phyloP scores from a whole-genome alignment of 129 eudicot genomes.

The Chrysanthemum lavandulifolium region DNA sequence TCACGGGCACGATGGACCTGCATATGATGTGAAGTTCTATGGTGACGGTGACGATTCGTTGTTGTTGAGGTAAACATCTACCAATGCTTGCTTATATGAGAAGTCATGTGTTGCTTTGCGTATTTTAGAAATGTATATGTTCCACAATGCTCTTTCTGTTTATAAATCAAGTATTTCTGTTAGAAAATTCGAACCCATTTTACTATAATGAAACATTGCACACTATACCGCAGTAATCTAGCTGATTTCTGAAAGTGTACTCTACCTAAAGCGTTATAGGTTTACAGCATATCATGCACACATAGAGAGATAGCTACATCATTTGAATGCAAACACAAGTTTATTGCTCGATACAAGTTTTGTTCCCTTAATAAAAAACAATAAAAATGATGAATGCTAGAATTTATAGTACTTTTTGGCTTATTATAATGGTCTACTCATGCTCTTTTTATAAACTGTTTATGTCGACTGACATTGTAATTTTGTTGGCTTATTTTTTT shows the following conservation, averaged over 20 bases:
- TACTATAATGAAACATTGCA: background rate
- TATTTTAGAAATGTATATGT: background rate
- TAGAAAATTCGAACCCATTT: background rate
- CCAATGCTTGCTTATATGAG: constrained; percentile 2
- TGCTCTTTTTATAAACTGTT: background rate
- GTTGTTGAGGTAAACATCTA: constrained; percentile 61
- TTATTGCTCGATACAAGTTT: background rate
- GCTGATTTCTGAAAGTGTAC: background rate
- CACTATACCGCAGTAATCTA: background rate
- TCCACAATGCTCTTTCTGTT: background rate
- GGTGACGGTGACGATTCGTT: constrained; percentile 63
- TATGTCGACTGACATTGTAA: background rate
- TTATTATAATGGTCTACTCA: background rate
- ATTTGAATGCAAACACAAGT: background rate
- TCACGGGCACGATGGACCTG: constrained; percentile 87
- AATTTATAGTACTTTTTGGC: too few species aligned
- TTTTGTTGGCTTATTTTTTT: constrained; percentile 7
- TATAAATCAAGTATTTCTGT: background rate
- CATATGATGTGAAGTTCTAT: constrained; percentile 88
- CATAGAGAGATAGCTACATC: background rate
- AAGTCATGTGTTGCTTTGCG: background rate
- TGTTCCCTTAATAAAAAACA: too few species aligned
- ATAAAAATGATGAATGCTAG: background rate
- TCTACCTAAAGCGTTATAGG: background rate
- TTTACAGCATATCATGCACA: background rate